Base-by-base conservation (phyloP, 176 grass and related monocot genomes). In the Oryza nivara region DNA sequence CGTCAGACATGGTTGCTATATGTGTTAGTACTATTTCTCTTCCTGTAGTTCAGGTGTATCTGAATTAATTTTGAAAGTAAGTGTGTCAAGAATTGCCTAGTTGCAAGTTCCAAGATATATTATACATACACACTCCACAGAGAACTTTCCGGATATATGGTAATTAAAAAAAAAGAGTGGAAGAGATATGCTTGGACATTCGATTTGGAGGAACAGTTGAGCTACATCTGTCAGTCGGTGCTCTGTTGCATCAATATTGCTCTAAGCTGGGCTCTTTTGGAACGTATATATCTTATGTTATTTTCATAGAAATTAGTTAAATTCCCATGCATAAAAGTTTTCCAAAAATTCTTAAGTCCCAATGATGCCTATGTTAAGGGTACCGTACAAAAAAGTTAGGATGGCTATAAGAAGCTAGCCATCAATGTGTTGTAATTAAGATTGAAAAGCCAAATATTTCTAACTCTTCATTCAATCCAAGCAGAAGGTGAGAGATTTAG, bases 101-200 rank as follows among this genome's bases (percentile, higher is more conserved):
- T 38, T 17, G 54, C 38, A 45, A 32, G 23, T 73, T 65, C 64
- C 63, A 38, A n/a, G 15, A n/a, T 32, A 36, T 70, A 52, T n/a
- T 40, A 45, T n/a, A 48, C 6, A 8, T 38, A 6, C 17, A 44
- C 12, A 3, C 20, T 23, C 58, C 58, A 60, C 19, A 1, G 22
- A 48, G 22, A 28, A 73, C 26, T 2, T 3, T 6, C 3, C 35
- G 26, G 25, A 83, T n/a, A 72, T 76, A 41, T 41, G 82, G 11
- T 51, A 20, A 19, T 17, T 4, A 13, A 13, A 13, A 13, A 82
- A 74, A 48, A 63, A 23, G 58, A 63, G 3, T 8, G 1, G 16
- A 20, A 65, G 56, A 74, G 69, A 74, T 14, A n/a, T 64, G 80
- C 61, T 64, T 48, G 70, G 40, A n/a, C 13, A 22, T 63, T 63